Conservation (phyloP, 2,329 filamentous ascomycete genomes). For the Alternaria solani region DNA sequence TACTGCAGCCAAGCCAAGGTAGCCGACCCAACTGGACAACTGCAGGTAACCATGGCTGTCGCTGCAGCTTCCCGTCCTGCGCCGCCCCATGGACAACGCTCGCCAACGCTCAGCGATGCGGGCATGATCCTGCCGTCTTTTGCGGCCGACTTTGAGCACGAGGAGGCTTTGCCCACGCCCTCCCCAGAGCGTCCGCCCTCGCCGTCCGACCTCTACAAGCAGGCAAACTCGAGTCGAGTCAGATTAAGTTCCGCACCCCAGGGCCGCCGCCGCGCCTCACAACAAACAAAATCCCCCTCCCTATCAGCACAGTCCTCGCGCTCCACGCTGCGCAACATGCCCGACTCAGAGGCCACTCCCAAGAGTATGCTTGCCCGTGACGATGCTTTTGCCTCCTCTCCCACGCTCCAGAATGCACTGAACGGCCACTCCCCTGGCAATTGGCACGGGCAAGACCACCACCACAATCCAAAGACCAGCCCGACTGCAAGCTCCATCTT, state of each 20-base stretch:
- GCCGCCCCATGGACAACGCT: constrained; percentile 50
- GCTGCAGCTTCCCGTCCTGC: constrained; percentile 28
- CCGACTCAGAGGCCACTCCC: constrained; percentile 28
- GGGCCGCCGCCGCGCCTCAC: constrained; percentile 40
- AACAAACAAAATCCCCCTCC: constrained; percentile 40
- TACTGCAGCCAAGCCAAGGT: constrained; percentile 30
- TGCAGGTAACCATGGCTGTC: constrained; percentile 32
- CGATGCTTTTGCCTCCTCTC: constrained; percentile 46
- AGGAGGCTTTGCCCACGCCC: constrained; percentile 62
- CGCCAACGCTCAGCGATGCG: constrained; percentile 88
- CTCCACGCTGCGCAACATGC: constrained; percentile 47
- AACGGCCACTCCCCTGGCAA: constrained; percentile 21
- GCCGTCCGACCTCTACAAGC: constrained; percentile 43
- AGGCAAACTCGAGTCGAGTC: constrained; percentile 33
- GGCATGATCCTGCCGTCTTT: constrained; percentile 88
- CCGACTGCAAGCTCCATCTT: constrained; percentile 53
- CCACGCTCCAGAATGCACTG: constrained; percentile 39
- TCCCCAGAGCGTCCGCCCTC: constrained; percentile 58
- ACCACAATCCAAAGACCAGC: constrained; percentile 31
- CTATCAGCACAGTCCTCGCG: constrained; percentile 46
- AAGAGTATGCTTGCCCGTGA: constrained; percentile 23
- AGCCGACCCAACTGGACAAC: constrained; percentile 24
- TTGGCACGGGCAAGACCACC: constrained; percentile 33
- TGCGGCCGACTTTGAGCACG: constrained; percentile 42
- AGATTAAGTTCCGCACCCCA: constrained; percentile 42